A percentile compares a stretch with the other conserved stretches of the same genome.
These are phyloP conservation scores for Trifolium subterraneum DNA, from an alignment of 306 rosid genomes.

Conservation along the genomic window DNA sequence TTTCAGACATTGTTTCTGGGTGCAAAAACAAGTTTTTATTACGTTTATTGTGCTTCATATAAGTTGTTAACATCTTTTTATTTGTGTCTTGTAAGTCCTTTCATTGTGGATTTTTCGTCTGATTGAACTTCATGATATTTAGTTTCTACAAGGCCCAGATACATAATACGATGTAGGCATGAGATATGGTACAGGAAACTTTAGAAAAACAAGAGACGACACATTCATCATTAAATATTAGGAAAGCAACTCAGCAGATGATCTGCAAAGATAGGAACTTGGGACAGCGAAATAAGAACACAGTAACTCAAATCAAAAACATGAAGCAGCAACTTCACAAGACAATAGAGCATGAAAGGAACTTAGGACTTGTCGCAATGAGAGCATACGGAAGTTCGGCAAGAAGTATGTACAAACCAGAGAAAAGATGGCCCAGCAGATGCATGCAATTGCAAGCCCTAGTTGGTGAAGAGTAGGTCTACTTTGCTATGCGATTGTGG, in stretches of 20 bases:
- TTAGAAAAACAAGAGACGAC: neutral
- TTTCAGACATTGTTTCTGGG: constrained; percentile 5
- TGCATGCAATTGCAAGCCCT: neutral
- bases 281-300: neutral
- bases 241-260: neutral
- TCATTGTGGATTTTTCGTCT: neutral
- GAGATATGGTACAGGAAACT: neutral
- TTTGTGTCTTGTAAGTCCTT: neutral
- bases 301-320: neutral
- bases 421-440: neutral
- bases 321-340: neutral
- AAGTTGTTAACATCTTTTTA: neutral
- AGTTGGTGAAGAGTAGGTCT: neutral
- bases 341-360: neutral
- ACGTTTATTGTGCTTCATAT: neutral
- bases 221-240: neutral
- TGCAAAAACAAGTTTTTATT: neutral
- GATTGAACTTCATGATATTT: neutral
- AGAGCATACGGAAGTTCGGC: neutral
- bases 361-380: neutral
- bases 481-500: neutral
- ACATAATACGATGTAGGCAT: neutral
- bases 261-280: neutral
- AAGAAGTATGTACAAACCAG: constrained; percentile 3
- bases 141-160: neutral